phyloP scores from a whole-genome alignment of 2,329 filamentous ascomycete genomes.

The Hymenoscyphus infarciens region DNA sequence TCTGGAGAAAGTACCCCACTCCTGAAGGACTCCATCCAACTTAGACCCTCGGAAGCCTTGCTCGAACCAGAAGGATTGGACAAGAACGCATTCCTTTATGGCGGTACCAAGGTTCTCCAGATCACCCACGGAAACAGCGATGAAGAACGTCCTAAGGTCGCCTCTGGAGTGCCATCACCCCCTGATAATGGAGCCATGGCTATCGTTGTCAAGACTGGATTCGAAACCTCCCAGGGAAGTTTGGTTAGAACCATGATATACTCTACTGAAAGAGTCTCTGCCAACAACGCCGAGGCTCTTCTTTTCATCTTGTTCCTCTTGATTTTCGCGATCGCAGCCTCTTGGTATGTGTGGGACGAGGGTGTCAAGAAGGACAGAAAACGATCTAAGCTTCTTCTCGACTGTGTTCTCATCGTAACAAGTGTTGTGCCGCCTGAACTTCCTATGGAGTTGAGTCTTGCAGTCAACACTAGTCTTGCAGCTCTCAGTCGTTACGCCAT shows the following conservation, averaged over 20 bases:
- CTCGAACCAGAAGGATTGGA: constrained; percentile 89
- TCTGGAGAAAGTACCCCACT: constrained; percentile 97
- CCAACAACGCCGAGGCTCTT: constrained; percentile 94
- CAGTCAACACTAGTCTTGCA: constrained; percentile 95
- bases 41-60: constrained; percentile 74
- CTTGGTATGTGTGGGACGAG: constrained; percentile 99
- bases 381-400: constrained; percentile 92
- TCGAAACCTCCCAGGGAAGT: constrained; percentile 97
- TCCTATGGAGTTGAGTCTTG: constrained; percentile 95
- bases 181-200: constrained; percentile 94
- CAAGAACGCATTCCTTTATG: constrained; percentile 95
- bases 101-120: constrained; percentile 95
- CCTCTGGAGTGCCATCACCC: constrained; percentile 74
- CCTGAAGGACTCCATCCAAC: constrained; percentile 90
- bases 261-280: constrained; percentile 97
- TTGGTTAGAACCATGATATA: constrained; percentile 99
- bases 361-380: constrained; percentile 93
- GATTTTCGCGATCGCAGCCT: constrained; percentile 92
- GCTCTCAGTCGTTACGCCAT: constrained; percentile 94
- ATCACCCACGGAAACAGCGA: constrained; percentile 82
- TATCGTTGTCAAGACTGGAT: constrained; percentile 93
- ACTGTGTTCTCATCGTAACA: constrained; percentile 96
- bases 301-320: constrained; percentile 96
- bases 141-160: constrained; percentile 66
- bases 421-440: constrained; percentile 98